Conservation (phyloP, 495 filamentous ascomycete species). For the Hyaloscypha finlandica region DNA sequence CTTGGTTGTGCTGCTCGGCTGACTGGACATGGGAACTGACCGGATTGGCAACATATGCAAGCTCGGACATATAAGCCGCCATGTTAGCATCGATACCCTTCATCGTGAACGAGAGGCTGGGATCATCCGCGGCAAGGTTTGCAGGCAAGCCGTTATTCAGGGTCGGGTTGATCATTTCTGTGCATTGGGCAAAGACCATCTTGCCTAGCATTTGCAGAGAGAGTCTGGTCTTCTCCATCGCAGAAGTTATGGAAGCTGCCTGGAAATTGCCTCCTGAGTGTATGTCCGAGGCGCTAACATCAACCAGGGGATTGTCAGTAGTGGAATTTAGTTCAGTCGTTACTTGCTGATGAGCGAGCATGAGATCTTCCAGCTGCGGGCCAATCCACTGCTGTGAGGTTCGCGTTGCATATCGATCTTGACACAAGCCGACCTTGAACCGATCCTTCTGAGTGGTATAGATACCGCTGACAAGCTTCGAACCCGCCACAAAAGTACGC, state of each 20-base stretch:
- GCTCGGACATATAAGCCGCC: slow-evolving; percentile 63
- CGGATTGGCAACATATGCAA: slow-evolving; percentile 56
- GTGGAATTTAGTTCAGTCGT: slow-evolving; percentile 61
- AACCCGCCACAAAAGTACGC: slow-evolving; percentile 46
- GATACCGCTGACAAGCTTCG: slow-evolving; percentile 31
- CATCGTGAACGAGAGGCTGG: slow-evolving; percentile 54
- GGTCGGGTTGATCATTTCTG: slow-evolving; percentile 60
- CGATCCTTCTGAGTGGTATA: not conserved
- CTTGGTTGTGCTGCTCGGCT: slow-evolving; percentile 63
- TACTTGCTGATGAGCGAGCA: slow-evolving; percentile 56
- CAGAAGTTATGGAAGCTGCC: slow-evolving; percentile 56
- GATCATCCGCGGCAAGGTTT: slow-evolving; percentile 60
- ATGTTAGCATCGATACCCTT: slow-evolving; percentile 67
- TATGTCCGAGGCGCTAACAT: slow-evolving; percentile 40
- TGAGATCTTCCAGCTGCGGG: slow-evolving; percentile 61
- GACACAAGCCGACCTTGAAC: slow-evolving; percentile 39
- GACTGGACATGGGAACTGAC: slow-evolving; percentile 59
- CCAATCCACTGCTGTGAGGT: slow-evolving; percentile 65
- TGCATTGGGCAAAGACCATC: slow-evolving; percentile 58
- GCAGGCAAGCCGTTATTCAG: slow-evolving; percentile 60
- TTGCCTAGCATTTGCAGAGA: slow-evolving; percentile 59
- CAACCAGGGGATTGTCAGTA: slow-evolving; percentile 64
- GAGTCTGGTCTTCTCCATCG: slow-evolving; percentile 61
- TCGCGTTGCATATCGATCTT: slow-evolving; percentile 64
- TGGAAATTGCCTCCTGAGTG: slow-evolving; percentile 68